Base-by-base conservation (phyloP, 2,329 filamentous ascomycete genomes). In the Paecilomyces niveus region DNA sequence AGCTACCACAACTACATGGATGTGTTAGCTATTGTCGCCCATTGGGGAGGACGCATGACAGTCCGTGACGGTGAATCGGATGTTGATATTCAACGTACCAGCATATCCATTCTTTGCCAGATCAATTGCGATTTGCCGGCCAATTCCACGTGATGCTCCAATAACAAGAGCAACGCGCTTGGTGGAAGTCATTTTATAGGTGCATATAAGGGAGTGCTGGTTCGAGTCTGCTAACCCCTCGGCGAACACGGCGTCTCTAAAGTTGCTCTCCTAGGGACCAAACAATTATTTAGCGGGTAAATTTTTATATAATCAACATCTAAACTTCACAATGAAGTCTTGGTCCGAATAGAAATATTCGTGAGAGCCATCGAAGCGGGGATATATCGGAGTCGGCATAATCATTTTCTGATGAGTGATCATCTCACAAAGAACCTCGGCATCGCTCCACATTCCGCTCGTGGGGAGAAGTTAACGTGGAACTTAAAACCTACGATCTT, bases 81-180 rank as follows among this genome's bases (percentile, higher is more conserved):
- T 29, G 26, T 29, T 5, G 7, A 4, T 29, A 29, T 18, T 22
- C 2, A n/a, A 63, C 66, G 54, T 75, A 90, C 90, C 88, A 57
- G 81, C 78, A 69, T 92, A 93, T 39, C 85, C 86, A 63, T 86
- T 81, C 65, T 78, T 84, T 7, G 89, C 88, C 2, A 95, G 79
- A 68, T 91, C 88, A 65, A 95, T 82, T 58, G 90, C 89, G 45
- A 94, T 80, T 71, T 94, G 90, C 49, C 89, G 80, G 53, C 90
- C 90, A 62, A 95, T 93, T 39, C 90, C 90, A 61, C 90, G 79
- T 0, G 89, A 92, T 1, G 88, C 89, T 45, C 89, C 89, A 21
- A 92, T 81, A 3, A 93, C 78, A 21, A 92, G 79, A 21, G 88
- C 89, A 6, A 92, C 88, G 8, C 63, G 66, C 21, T 70, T 64